A percentile compares a stretch with the other conserved stretches of the same genome.
These are phyloP conservation scores for Pleurotus citrinopileatus DNA, from an alignment of 768 basidiomycete genomes.

Conservation along the genomic window DNA sequence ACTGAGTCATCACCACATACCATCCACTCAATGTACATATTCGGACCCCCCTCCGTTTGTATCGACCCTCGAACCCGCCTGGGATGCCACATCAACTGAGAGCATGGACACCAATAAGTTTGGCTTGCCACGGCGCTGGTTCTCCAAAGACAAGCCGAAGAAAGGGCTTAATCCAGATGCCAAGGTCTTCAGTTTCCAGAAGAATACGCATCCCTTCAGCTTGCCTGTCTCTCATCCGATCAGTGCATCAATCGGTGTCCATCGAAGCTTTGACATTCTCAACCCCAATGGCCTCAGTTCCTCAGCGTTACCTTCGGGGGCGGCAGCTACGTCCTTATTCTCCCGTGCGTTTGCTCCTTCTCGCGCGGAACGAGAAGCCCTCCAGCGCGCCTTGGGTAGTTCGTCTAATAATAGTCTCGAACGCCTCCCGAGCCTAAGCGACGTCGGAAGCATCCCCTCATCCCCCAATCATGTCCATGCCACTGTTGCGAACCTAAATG, in stretches of 20 bases:
- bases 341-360: constrained; percentile 83
- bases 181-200: constrained; percentile 70
- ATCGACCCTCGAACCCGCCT: constrained; percentile 19
- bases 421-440: constrained; percentile 73
- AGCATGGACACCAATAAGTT: background rate
- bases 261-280: constrained; percentile 46
- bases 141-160: constrained; percentile 44
- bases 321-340: constrained; percentile 49
- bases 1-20: constrained; percentile 27
- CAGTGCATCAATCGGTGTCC: constrained; percentile 14
- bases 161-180: constrained; percentile 84
- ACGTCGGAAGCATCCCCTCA: constrained; percentile 71
- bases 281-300: constrained; percentile 57
- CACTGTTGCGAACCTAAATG: constrained; percentile 18
- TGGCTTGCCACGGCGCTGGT: constrained; percentile 18
- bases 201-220: constrained; percentile 20
- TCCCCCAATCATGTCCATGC: constrained; percentile 57
- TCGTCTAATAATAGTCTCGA: constrained; percentile 76
- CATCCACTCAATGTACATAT: constrained; percentile 27
- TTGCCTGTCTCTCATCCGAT: constrained; percentile 15
- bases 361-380: constrained; percentile 80
- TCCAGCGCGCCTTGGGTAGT: constrained; percentile 75
- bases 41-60: constrained; percentile 30
- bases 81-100: background rate
- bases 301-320: constrained; percentile 32